Evolutionary conservation across 129 eudicot species (phyloP), one percentile per base, ranked within the genome.

Genomic region (Logfia minima): DNA sequence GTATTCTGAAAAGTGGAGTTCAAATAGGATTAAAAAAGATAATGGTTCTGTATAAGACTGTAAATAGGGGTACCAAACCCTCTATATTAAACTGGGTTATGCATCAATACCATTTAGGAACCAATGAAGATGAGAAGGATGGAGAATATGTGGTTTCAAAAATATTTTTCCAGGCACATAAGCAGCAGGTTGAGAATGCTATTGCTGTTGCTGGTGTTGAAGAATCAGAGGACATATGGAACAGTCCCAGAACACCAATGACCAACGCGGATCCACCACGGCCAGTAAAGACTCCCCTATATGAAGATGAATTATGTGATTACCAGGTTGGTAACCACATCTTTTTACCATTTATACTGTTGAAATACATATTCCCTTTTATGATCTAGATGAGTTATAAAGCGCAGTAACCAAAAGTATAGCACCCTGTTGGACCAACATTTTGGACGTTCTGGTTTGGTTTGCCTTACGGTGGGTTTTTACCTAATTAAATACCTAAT

Each of bases 71-170:
- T n/a, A 79, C 89, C 10, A 91, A 89, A 83, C 88, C 90, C 34
- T 79, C 56, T 26, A 91, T 89, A 69, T 79, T 79, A 51, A 87
- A 89, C 35, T 94, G 98, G 98, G 88, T 90, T 10, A 91, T 94
- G 98, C 98, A 94, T 80, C 97, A 94, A 59, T 94, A 86, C 79
- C 98, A 94, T 78, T 48, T 94, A 18, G 98, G 97, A 66, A 72
- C 70, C 4, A 83, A 86, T 62, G 90, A 83, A 76, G 96, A 94
- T 68, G 98, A 94, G 62, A 86, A 72, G 41, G 89, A 89, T 6
- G 96, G 92, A 8, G 80, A 87, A 28, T 88, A 63, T 61, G 97
- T 94, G 62, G 98, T 94, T 31, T 86, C 96, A 5, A 94, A 89
- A 76, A 78, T 94, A 16, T 89, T 84, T 56, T 91, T 86, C 78